Evolutionary conservation across 2,329 filamentous ascomycete species (phyloP), one percentile per base, ranked within the genome.

Genomic region (Ceratocystis cacaofunesta): DNA sequence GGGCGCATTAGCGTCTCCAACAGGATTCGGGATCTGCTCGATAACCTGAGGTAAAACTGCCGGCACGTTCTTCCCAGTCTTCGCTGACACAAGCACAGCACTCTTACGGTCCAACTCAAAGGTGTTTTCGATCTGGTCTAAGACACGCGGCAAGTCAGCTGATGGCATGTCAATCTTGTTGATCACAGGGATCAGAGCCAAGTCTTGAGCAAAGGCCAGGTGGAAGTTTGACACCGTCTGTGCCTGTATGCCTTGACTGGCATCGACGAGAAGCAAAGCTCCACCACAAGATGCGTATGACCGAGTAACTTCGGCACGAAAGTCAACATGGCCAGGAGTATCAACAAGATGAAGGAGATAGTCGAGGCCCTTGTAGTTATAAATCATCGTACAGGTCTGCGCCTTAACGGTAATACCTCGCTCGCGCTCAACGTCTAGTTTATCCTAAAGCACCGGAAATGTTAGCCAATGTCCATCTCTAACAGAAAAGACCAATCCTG

Each of bases 181-280:
- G 71, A 99, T 83, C 28, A 99, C 90, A 0, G 94, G 94, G 2
- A 99, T 85, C 68, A 99, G 82, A 25, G 85, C 82, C 63, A 99
- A 78, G 17, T 90, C 90, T 74, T 97, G 90, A 1, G 92, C 86
- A 75, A 99, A 99, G 6, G 94, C 94, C 28, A 97, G 84, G 74
- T 97, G 96, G 77, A 99, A 99, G 75, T 99, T 99, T 68, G 94
- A 94, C 7, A 99, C 94, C 0, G 94, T 99, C 78, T 99, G 94
- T 4, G 94, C 94, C 77, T 99, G 94, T 1, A 99, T 86, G 58
- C 94, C 94, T 76, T 99, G 94, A 70, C 89, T 95, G 6, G 92
- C 94, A 79, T 99, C 94, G 2, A 99, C 92, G 1, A 99, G 83
- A 63, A 99, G 80, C 68, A 99, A 75, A 0, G 94, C 92, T 62